Conservation (phyloP, 1,284 basidiomycete genomes). For the Puccinia triticina region DNA sequence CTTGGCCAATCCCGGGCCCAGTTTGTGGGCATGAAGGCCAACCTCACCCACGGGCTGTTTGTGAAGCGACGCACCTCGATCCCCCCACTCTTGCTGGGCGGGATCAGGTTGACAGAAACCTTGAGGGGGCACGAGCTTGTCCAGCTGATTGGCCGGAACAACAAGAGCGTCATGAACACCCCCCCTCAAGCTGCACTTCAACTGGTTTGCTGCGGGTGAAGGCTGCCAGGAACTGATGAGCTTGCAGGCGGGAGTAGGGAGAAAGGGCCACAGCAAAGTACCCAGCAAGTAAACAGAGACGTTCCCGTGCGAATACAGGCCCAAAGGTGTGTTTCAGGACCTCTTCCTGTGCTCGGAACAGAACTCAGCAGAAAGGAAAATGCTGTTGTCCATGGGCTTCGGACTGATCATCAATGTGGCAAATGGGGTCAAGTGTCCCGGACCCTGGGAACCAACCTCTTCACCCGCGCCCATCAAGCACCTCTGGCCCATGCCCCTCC, state of each 20-base stretch:
- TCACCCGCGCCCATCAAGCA: not conserved
- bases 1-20: constrained; percentile 20
- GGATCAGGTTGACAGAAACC: not conserved
- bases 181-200: constrained; percentile 40
- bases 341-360: constrained; percentile 93
- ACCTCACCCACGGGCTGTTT: constrained; percentile 40
- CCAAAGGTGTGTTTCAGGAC: constrained; percentile 82
- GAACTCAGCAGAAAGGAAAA: constrained; percentile 77
- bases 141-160: constrained; percentile 34
- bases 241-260: constrained; percentile 42
- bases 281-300: constrained; percentile 49
- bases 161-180: constrained; percentile 18
- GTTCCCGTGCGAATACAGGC: constrained; percentile 78
- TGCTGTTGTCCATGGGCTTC: constrained; percentile 73
- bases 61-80: constrained; percentile 51
- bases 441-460: constrained; percentile 59
- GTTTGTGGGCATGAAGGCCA: constrained; percentile 45
- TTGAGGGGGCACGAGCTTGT: constrained; percentile 24
- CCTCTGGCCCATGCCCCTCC: not conserved
- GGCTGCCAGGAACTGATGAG: constrained; percentile 48
- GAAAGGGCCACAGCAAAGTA: constrained; percentile 42
- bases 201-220: constrained; percentile 28
- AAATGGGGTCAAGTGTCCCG: constrained; percentile 83
- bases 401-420: constrained; percentile 88
- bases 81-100: constrained; percentile 24